Base-by-base conservation (phyloP, 2,329 filamentous ascomycete genomes). In the Biscogniauxia marginata region DNA sequence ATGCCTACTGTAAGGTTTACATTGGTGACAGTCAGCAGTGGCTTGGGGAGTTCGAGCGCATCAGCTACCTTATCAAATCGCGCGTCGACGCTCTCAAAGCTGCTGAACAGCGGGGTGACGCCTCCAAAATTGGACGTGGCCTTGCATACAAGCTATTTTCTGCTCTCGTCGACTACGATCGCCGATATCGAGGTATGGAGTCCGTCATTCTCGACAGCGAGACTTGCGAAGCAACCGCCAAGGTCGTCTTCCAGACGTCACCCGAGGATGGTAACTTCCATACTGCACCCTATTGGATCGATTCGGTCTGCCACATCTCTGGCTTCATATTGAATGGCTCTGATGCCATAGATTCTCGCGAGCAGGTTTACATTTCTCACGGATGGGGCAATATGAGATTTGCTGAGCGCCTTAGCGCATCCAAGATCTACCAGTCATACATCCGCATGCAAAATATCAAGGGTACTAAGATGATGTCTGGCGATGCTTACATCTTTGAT, bases 81-180 rank as follows among this genome's bases (percentile, higher is more conserved):
- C 83, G 85, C 54, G 79, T 88, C 53, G 77, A 85, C 19, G 73
- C 77, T 22, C 79, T 88, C 2, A 75, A 80, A 63, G 75, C 83
- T 59, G 87, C 84, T 57, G 86, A 88, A 54, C 75, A 83, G 64
- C 79, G 77, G 30, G 88, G 88, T 43, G 81, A 83, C 54, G 87
- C 88, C 23, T 88, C 89, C 70, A 88, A 89, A 74, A 83, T 92
- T 59, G 83, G 88, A 50, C 85, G 88, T 22, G 88, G 88, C 30
- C 84, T 92, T 75, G 87, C 88, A 13, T 95, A 95, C 80, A 93
- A 92, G 74, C 80, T 84, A 1, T 84, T 84, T 63, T 65, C 71
- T 9, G 78, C 80, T 45, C 71, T 86, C 0, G 84, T 86, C 5
- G 81, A 85, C 64, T 87, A 85, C 59, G 74, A 77, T 16, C 70